Base-by-base conservation (phyloP, 208 protist species). In the Leishmania tropica region DNA sequence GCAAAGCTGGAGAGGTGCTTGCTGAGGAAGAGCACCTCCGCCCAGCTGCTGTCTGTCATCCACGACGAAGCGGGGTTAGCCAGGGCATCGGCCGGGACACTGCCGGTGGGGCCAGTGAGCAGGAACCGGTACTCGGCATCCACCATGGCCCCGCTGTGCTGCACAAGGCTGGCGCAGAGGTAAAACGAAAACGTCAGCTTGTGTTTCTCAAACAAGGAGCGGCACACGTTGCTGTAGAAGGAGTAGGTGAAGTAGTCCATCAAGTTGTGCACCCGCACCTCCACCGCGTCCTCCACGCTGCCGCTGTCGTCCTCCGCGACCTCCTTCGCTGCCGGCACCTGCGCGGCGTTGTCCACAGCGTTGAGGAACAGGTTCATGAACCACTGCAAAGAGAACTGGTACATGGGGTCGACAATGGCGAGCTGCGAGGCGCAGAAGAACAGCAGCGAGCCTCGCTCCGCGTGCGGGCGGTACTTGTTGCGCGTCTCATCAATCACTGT, bases 101-200 rank as follows among this genome's bases (percentile, higher is more conserved):
- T 81, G 60, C 90, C 89, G 4, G 95, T 98, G 11, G 96, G 91
- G 64, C 96, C 96, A 11, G 95, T 98, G 51, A 98, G 90, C 68
- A 99, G 79, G 83, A 98, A 99, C 62, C 91, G 90, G 79, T 91
- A 99, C 89, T 99, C 97, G 15, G 87, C 75, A 13, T 85, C 85
- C 83, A 99, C 92, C 80, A 99, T 78, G 35, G 88, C 82, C n/a
- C 89, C 92, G 47, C 86, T 81, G 72, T 95, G 89, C 80, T 93
- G 86, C 71, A 98, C 90, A 35, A 99, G 96, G 48, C 92, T 94
- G 31, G 95, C 88, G 85, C 95, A 98, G 54, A 99, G 85, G 76
- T 97, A 94, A 84, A 99, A 99, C 65, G 99, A 99, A 89, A 99
- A 99, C 42, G 99, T 96, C 48, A 99, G 87, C 91, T 99, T 99